Evolutionary conservation across 176 grass and related monocot genomes (phyloP), one percentile per base, ranked within the genome.

Genomic region (Dendrocalamus sinicus): DNA sequence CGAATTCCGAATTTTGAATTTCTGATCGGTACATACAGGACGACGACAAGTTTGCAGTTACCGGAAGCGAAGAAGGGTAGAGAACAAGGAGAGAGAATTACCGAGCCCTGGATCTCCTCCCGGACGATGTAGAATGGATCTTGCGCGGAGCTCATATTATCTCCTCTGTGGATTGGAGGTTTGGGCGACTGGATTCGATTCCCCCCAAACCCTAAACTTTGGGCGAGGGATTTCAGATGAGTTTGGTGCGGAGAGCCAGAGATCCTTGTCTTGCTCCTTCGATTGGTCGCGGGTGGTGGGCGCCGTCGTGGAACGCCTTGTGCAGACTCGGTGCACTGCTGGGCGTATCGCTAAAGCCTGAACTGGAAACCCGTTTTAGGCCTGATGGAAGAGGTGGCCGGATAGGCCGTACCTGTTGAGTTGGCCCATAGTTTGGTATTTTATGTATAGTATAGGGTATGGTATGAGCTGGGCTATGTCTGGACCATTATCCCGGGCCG

Each of bases 101-200:
- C 89, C 89, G 89, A 70, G 70, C 78, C 85, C 41, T 91, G 89
- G 85, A 91, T 91, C 85, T 91, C 89, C 85, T 87, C 89, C 22
- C 89, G 89, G 62, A 87, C 89, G 85, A 91, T 84, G 89, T 87
- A 91, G 89, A 91, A 91, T 1, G 89, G 89, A 73, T 91, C 89
- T 7, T 91, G 89, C 43, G 89, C 75, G 23, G 89, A 87, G 81
- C 89, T 87, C 89, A 90, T 90, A 57, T 10, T 9, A 4, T 7
- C 53, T 76, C 41, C 51, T 48, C n/a, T 40, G 63, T 0, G 78
- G 70, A 35, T 15, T 15, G 12, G 52, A 1, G 39, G 57, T 22
- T 10, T 60, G 53, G 15, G 9, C 14, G 62, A 12, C 32, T 12
- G 44, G 77, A 67, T 75, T 26, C 24, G 59, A n/a, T 74, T 87